A percentile compares a stretch with the other conserved stretches of the same genome.
Evolutionary conservation across 495 filamentous ascomycete species (phyloP).

Genomic region (Penicillium flavigenum): DNA sequence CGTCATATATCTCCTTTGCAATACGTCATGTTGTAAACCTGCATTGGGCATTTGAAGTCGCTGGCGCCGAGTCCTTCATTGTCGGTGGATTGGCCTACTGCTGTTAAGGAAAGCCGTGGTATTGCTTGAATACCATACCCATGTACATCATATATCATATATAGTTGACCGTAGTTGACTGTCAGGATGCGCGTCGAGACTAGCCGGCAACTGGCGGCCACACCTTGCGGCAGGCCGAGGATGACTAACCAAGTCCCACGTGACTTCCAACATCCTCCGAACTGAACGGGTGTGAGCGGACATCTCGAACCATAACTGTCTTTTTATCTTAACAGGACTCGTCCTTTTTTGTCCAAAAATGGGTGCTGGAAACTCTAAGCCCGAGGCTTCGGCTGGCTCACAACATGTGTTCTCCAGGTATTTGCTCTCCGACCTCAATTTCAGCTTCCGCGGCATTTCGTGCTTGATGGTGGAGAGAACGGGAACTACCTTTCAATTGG

Average conservation of each 20-base stretch:
- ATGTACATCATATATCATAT: not conserved
- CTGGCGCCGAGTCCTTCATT: not conserved
- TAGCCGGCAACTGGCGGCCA: not conserved
- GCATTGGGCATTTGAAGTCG: not conserved
- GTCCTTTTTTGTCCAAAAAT: slow-evolving; percentile 29
- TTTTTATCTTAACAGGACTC: slow-evolving; percentile 11
- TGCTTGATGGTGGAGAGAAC: slow-evolving; percentile 16
- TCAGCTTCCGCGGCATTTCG: slow-evolving; percentile 8
- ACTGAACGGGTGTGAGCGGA: slow-evolving; percentile 14
- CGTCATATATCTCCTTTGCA: not conserved
- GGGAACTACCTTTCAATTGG: slow-evolving; percentile 14
- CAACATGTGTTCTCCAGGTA: slow-evolving; percentile 57
- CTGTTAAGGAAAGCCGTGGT: not conserved
- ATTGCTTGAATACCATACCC: not conserved
- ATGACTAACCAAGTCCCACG: slow-evolving; percentile 10
- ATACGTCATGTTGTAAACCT: not conserved
- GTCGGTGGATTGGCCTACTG: not conserved
- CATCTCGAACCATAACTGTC: slow-evolving; percentile 8
- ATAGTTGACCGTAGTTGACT: not conserved
- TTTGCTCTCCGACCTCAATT: slow-evolving; percentile 7
- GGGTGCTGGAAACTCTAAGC: slow-evolving; percentile 56
- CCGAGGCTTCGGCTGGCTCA: slow-evolving; percentile 47
- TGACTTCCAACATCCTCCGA: slow-evolving; percentile 16
- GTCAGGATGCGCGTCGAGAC: not conserved
- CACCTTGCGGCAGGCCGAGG: not conserved